Conservation (phyloP, 108 stramenopile genomes). For the Schizochytrium sp. region DNA sequence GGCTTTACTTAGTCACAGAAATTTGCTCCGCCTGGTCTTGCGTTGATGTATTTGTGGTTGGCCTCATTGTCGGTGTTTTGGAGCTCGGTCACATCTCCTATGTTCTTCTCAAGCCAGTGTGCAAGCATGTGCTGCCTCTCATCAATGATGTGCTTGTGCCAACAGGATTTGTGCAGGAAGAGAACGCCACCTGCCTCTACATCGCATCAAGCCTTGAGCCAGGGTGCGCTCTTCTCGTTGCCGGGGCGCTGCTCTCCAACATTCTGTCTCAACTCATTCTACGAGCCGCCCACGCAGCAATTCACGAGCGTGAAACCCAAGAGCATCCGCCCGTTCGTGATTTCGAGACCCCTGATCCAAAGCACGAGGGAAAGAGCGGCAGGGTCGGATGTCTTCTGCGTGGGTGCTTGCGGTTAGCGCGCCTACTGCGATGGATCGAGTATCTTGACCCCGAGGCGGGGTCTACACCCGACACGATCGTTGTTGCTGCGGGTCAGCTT, state of each 20-base stretch:
- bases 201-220: background rate
- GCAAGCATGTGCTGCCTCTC: background rate
- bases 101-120: background rate
- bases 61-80: background rate
- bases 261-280: background rate
- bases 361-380: background rate
- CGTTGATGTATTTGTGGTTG: background rate
- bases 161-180: background rate
- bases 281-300: background rate
- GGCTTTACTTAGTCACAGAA: background rate
- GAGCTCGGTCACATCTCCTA: background rate
- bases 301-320: background rate
- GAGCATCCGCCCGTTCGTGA: background rate
- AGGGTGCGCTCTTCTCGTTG: background rate
- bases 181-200: conserved; percentile 3
- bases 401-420: background rate
- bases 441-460: no score
- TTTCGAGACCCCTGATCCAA: background rate
- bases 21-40: background rate
- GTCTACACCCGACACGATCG: no score
- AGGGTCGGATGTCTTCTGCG: background rate
- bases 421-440: background rate
- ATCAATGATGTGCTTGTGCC: background rate
- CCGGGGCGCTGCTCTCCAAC: background rate
- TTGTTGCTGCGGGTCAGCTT: no score